A percentile compares a stretch with the other conserved stretches of the same genome.
phyloP scores from a whole-genome alignment of 2,329 filamentous ascomycete species.

The Penicillium sp. region DNA sequence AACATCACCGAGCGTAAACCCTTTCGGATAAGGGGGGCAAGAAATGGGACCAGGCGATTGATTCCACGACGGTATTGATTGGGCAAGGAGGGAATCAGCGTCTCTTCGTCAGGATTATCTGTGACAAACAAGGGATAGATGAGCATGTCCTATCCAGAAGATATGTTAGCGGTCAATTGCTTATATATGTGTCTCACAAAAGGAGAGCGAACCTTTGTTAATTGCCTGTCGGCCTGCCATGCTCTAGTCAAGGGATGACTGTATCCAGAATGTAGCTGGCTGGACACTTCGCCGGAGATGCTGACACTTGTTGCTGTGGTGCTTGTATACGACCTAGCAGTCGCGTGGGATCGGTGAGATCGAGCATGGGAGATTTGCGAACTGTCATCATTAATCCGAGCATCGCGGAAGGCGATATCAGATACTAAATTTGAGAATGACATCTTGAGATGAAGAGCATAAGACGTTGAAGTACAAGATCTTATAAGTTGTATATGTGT shows the following conservation, averaged over 20 bases:
- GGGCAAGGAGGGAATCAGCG: constrained; percentile 82
- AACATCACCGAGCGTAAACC: constrained; percentile 91
- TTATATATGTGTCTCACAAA: not conserved
- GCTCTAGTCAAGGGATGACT: constrained; percentile 74
- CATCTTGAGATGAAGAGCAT: constrained; percentile 32
- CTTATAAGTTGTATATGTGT: not conserved
- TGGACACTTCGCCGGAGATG: constrained; percentile 67
- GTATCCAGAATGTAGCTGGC: constrained; percentile 80
- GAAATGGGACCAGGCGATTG: constrained; percentile 79
- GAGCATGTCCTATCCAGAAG: constrained; percentile 75
- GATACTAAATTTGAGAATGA: constrained; percentile 53
- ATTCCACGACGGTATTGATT: constrained; percentile 85
- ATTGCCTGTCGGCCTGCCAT: constrained; percentile 81
- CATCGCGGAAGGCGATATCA: constrained; percentile 49
- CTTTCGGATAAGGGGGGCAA: constrained; percentile 83
- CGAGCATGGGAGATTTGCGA: constrained; percentile 45
- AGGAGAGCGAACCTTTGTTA: constrained; percentile 67
- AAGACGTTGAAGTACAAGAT: too few species aligned
- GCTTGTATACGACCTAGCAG: constrained; percentile 47
- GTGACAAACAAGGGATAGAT: constrained; percentile 97
- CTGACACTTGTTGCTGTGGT: constrained; percentile 52
- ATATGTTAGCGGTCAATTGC: not conserved
- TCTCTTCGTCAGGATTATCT: constrained; percentile 89
- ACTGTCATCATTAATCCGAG: constrained; percentile 41
- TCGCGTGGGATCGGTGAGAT: constrained; percentile 39